Percentiles rank a stretch among this genome's conserved stretches.
Conservation (phyloP, 2,329 filamentous ascomycete genomes). For the Lecanicillium sp. region DNA sequence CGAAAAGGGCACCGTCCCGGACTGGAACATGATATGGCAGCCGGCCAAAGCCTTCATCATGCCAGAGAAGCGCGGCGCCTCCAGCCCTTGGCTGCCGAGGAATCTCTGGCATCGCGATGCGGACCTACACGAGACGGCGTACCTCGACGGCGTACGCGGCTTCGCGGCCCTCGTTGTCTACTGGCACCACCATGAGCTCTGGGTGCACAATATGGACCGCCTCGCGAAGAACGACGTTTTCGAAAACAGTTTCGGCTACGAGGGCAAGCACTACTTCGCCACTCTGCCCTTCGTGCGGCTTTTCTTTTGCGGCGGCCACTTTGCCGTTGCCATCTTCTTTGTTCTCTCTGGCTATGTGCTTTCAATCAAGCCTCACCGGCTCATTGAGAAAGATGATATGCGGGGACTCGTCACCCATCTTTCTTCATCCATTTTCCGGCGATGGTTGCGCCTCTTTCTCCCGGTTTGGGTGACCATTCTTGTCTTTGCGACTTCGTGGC, state of each 20-base stretch:
- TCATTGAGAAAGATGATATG: slow-evolving; percentile 40
- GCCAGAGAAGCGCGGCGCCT: too few relatives aligned
- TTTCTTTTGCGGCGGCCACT: slow-evolving; percentile 57
- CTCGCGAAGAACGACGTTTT: slow-evolving; percentile 32
- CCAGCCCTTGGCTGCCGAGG: not conserved
- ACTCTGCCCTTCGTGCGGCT: slow-evolving; percentile 51
- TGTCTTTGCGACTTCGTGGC: slow-evolving; percentile 42
- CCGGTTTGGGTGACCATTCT: slow-evolving; percentile 51
- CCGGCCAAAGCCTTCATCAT: too few relatives aligned
- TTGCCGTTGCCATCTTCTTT: slow-evolving; percentile 52
- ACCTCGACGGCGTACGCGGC: slow-evolving; percentile 57
- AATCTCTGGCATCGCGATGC: slow-evolving; percentile 14
- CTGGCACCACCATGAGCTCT: slow-evolving; percentile 53
- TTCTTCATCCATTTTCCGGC: slow-evolving; percentile 41
- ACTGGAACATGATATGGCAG: too few relatives aligned
- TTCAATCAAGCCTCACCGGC: slow-evolving; percentile 41
- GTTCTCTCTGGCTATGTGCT: slow-evolving; percentile 54
- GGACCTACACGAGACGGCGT: slow-evolving; percentile 46
- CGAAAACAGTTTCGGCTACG: slow-evolving; percentile 49
- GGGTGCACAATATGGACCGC: slow-evolving; percentile 42
- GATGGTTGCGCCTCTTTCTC: slow-evolving; percentile 44
- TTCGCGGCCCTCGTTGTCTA: slow-evolving; percentile 64
- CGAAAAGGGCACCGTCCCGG: too few relatives aligned
- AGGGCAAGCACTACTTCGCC: slow-evolving; percentile 42
- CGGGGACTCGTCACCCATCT: slow-evolving; percentile 37